Percentiles rank a stretch among this genome's conserved stretches.
Conservation (phyloP, 2,329 filamentous ascomycete species). For the Talaromyces sp. region DNA sequence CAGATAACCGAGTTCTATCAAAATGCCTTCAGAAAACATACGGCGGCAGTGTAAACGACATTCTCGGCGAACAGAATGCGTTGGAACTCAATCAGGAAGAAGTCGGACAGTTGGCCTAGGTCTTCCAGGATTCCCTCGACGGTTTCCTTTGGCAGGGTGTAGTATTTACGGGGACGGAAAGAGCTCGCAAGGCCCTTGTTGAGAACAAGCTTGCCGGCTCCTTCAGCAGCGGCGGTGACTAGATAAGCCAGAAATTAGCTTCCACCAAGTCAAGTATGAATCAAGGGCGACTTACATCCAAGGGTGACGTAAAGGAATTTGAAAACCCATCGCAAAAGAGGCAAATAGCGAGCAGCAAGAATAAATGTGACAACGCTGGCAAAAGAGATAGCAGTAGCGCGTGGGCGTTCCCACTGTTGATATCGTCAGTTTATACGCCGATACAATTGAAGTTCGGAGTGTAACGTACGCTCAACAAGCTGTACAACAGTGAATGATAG, state of each 20-base stretch:
- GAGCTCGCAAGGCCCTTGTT: constrained; percentile 57
- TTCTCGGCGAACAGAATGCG: constrained; percentile 64
- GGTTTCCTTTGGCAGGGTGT: constrained; percentile 60
- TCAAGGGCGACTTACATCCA: constrained; percentile 44
- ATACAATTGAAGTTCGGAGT: not conserved
- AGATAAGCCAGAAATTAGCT: constrained; percentile 23
- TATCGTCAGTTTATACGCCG: constrained; percentile 6
- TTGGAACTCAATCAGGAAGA: constrained; percentile 65
- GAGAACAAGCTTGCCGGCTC: constrained; percentile 52
- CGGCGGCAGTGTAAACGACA: constrained; percentile 55
- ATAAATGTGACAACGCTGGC: constrained; percentile 54
- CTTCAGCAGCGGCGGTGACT: constrained; percentile 53
- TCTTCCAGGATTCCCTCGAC: constrained; percentile 59
- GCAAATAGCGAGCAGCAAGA: constrained; percentile 60
- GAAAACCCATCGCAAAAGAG: constrained; percentile 58
- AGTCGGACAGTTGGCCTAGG: constrained; percentile 61
- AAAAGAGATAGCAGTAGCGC: constrained; percentile 60
- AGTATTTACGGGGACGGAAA: constrained; percentile 61
- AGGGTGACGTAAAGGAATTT: constrained; percentile 57
- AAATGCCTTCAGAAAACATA: constrained; percentile 36
- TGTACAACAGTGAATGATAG: constrained; percentile 65
- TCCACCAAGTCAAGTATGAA: not conserved
- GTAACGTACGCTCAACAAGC: constrained; percentile 54
- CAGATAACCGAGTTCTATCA: not conserved
- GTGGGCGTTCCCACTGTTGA: constrained; percentile 59